These are phyloP conservation scores for Neofusicoccum sp. DNA, from an alignment of 2,329 filamentous ascomycete species.

Conservation along the genomic window DNA sequence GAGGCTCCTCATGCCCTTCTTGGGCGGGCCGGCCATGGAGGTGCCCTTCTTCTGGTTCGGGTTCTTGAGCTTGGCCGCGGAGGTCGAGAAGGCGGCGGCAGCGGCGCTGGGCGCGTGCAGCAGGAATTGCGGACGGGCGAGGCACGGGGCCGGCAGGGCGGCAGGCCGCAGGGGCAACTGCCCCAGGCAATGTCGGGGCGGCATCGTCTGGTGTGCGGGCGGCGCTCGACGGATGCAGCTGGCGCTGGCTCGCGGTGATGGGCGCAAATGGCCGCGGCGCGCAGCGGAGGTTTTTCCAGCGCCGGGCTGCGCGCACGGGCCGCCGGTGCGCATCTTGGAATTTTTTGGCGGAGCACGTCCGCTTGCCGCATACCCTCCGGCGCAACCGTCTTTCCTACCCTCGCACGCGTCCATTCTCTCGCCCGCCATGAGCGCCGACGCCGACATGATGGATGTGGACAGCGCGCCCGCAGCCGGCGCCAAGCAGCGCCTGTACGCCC, in stretches of 20 bases:
- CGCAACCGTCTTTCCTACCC: background rate
- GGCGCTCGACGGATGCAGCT: background rate
- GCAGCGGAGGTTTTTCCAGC: slow-evolving; percentile 15
- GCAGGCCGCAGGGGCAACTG: slow-evolving; percentile 21
- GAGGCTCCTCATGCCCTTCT: slow-evolving; percentile 39
- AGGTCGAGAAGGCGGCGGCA: slow-evolving; percentile 34
- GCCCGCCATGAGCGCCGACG: slow-evolving; percentile 26
- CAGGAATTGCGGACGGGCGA: slow-evolving; percentile 19
- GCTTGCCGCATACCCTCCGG: background rate
- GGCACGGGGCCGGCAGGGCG: slow-evolving; percentile 27
- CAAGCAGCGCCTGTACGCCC: slow-evolving; percentile 29
- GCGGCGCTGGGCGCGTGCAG: background rate
- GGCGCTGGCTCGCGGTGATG: background rate
- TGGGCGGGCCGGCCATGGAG: slow-evolving; percentile 28
- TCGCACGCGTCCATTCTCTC: background rate
- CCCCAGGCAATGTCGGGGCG: slow-evolving; percentile 23
- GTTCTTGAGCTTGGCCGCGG: slow-evolving; percentile 29
- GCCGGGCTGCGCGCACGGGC: slow-evolving; percentile 4
- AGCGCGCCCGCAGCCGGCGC: background rate
- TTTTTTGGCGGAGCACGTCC: slow-evolving; percentile 1
- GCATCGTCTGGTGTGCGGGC: slow-evolving; percentile 23
- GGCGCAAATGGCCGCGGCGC: background rate
- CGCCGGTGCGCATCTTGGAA: background rate
- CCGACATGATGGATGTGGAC: slow-evolving; percentile 32
- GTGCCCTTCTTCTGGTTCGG: slow-evolving; percentile 28